phyloP scores from a whole-genome alignment of 805 yeast species.

The Candida awuae region DNA sequence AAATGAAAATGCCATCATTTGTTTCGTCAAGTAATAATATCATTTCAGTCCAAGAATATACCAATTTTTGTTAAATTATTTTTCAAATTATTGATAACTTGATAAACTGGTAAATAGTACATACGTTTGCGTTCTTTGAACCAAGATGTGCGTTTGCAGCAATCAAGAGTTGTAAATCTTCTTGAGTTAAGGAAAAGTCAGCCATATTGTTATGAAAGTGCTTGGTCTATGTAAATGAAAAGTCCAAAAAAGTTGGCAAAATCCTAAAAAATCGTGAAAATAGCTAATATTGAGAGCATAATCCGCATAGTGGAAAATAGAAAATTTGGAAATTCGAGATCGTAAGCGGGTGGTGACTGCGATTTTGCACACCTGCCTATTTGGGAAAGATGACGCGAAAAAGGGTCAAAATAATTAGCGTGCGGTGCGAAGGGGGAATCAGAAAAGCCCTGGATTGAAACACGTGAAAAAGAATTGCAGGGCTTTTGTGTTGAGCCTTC shows the following conservation, averaged over 20 bases:
- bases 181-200: constrained; percentile 58
- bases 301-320: neutral
- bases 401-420: too few relatives aligned
- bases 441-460: neutral
- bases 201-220: constrained; percentile 25
- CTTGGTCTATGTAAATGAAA: constrained; percentile 7
- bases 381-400: neutral
- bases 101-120: constrained; percentile 30
- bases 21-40: too few relatives aligned
- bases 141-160: constrained; percentile 99
- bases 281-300: too few relatives aligned
- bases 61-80: too few relatives aligned
- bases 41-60: too few relatives aligned
- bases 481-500: too few relatives aligned
- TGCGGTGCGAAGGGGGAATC: too few relatives aligned
- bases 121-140: constrained; percentile 98
- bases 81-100: too few relatives aligned
- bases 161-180: constrained; percentile 97
- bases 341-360: neutral
- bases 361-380: neutral
- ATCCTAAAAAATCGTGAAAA: neutral
- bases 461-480: too few relatives aligned
- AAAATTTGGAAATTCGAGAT: neutral
- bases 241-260: neutral
- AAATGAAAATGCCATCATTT: too few relatives aligned